Evolutionary conservation across 2,329 filamentous ascomycete species (phyloP).

Genomic region (Pseudocercospora pini-densiflorae): DNA sequence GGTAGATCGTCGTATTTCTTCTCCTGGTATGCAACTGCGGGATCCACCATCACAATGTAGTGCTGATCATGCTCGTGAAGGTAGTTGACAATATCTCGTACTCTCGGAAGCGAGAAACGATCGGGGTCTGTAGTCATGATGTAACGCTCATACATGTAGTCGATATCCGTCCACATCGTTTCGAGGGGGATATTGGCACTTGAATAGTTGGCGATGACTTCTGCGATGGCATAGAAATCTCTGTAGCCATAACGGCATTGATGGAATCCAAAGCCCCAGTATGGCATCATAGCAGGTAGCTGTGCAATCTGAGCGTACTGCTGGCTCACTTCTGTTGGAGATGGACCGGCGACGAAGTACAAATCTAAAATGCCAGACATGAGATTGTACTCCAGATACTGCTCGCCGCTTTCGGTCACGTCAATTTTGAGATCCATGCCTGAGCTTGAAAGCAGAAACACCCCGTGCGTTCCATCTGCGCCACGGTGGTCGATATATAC

Average conservation of each 20-base stretch:
- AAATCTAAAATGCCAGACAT: slow-evolving; percentile 75
- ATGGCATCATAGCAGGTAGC: slow-evolving; percentile 54
- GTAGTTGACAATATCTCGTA: slow-evolving; percentile 66
- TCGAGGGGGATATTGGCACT: slow-evolving; percentile 68
- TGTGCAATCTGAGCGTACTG: slow-evolving; percentile 56
- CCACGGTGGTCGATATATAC: slow-evolving; percentile 74
- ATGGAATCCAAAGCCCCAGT: slow-evolving; percentile 58
- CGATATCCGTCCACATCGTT: slow-evolving; percentile 69
- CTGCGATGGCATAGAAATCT: slow-evolving; percentile 67
- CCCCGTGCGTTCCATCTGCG: slow-evolving; percentile 60
- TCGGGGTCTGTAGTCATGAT: slow-evolving; percentile 69
- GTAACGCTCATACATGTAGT: slow-evolving; percentile 47
- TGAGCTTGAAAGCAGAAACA: slow-evolving; percentile 72
- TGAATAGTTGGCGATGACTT: slow-evolving; percentile 69
- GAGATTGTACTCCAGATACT: slow-evolving; percentile 79
- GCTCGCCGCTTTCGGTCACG: slow-evolving; percentile 55
- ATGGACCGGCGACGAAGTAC: slow-evolving; percentile 55
- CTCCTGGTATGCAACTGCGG: slow-evolving; percentile 55
- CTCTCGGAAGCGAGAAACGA: slow-evolving; percentile 63
- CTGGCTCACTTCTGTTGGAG: slow-evolving; percentile 51
- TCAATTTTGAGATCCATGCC: slow-evolving; percentile 78
- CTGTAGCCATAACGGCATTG: slow-evolving; percentile 51
- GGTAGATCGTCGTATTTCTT: slow-evolving; percentile 27
- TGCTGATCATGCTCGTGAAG: slow-evolving; percentile 49
- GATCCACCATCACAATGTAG: slow-evolving; percentile 72